Evolutionary conservation across 2,329 filamentous ascomycete genomes (phyloP).

Genomic region (Pseudocercospora ulei): DNA sequence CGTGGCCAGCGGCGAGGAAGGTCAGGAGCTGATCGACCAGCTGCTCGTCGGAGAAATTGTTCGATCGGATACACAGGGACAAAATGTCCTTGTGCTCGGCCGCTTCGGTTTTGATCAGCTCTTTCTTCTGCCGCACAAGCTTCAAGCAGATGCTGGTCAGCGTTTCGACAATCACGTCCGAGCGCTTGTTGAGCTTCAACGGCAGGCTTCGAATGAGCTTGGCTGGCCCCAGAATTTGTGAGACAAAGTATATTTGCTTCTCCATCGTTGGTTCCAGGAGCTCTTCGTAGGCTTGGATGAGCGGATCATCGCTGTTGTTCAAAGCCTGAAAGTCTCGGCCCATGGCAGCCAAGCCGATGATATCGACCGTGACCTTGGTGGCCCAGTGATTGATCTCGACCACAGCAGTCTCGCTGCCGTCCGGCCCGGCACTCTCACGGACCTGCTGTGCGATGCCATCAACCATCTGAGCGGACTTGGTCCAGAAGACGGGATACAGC

Average conservation of each 20-base stretch:
- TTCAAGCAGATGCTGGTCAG: constrained; percentile 39
- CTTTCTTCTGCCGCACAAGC: constrained; percentile 44
- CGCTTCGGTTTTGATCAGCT: constrained; percentile 31
- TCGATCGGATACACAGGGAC: constrained; percentile 45
- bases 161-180: constrained; percentile 27
- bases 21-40: constrained; percentile 49
- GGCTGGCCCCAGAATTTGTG: constrained; percentile 35
- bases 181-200: constrained; percentile 40
- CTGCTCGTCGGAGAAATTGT: constrained; percentile 46
- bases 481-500: constrained; percentile 75
- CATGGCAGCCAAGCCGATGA: constrained; percentile 41
- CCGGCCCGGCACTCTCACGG: constrained; percentile 31
- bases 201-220: constrained; percentile 39
- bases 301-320: constrained; percentile 37
- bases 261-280: constrained; percentile 42
- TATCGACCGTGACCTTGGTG: constrained; percentile 41
- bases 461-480: constrained; percentile 60
- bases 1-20: constrained; percentile 53
- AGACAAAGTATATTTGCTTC: constrained; percentile 41
- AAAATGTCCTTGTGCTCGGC: constrained; percentile 38
- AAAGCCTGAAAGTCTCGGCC: constrained; percentile 39
- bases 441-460: constrained; percentile 50
- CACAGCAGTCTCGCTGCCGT: constrained; percentile 20
- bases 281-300: constrained; percentile 39
- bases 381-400: constrained; percentile 40